Conservation (phyloP, 1,139 yeast species). For the Nakaseomyces kungkrabaensis region DNA sequence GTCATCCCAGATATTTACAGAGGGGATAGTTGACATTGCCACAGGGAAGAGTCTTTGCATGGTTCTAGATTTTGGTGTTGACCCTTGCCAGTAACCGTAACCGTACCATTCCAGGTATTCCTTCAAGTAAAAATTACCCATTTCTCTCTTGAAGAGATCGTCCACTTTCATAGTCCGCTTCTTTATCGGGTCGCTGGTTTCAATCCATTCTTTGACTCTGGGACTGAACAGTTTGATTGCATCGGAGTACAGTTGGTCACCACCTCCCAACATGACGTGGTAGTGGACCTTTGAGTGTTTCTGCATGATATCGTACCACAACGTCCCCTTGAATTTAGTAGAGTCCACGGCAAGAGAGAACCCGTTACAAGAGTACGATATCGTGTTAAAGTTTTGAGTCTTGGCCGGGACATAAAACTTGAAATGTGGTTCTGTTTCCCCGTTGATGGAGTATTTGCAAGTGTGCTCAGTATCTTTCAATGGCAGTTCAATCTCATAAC, state of each 20-base stretch:
- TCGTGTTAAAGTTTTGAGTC: constrained; percentile 46
- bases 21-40: constrained; percentile 75
- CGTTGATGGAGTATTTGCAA: constrained; percentile 50
- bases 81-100: constrained; percentile 72
- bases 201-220: constrained; percentile 53
- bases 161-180: constrained; percentile 38
- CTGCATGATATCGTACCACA: constrained; percentile 77
- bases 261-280: constrained; percentile 96
- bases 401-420: constrained; percentile 27
- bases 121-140: constrained; percentile 55
- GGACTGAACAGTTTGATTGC: constrained; percentile 54
- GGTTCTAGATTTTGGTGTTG: constrained; percentile 42
- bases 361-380: constrained; percentile 89
- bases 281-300: constrained; percentile 56
- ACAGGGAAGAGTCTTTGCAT: constrained; percentile 59
- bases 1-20: constrained; percentile 75
- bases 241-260: constrained; percentile 91
- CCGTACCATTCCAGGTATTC: constrained; percentile 88
- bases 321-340: constrained; percentile 52
- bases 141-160: constrained; percentile 41
- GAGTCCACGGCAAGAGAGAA: constrained; percentile 71
- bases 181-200: constrained; percentile 39
- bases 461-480: constrained; percentile 45
- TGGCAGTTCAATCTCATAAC: constrained; percentile 47
- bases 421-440: constrained; percentile 32